Evolutionary conservation across 139 green algal genomes (phyloP).

Genomic region (Coelastrella sp.): DNA sequence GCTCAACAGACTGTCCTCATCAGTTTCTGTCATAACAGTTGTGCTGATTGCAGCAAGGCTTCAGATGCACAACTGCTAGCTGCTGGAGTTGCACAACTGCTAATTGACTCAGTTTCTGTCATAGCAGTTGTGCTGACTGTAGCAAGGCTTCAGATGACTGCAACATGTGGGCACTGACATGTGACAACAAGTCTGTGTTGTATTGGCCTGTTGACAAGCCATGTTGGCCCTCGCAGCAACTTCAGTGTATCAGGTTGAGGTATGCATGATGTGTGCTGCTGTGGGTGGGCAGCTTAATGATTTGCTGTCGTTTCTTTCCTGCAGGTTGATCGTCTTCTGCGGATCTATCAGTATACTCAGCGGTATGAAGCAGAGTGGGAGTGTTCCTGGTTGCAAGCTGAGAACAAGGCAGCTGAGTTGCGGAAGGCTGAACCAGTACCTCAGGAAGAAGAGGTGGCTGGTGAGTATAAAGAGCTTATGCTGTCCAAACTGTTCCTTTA

Average conservation of each 20-base stretch:
- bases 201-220: too few species aligned
- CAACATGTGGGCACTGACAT: too few species aligned
- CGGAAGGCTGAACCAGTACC: not conserved
- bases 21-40: too few species aligned
- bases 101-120: not conserved
- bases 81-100: not conserved
- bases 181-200: too few species aligned
- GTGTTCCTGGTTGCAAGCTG: slow-evolving; percentile 38
- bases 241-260: too few species aligned
- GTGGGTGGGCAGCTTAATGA: too few species aligned
- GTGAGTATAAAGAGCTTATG: not conserved
- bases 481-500: not conserved
- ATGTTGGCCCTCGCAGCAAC: too few species aligned
- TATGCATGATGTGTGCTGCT: too few species aligned
- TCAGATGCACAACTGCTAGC: not conserved
- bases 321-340: slow-evolving; percentile 42
- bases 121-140: not conserved
- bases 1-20: too few species aligned
- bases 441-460: not conserved
- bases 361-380: slow-evolving; percentile 39
- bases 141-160: too few species aligned
- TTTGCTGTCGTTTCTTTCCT: not conserved
- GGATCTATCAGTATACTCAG: slow-evolving; percentile 28
- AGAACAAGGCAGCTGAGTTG: slow-evolving; percentile 5
- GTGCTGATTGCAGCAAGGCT: not conserved